phyloP scores from a whole-genome alignment of 2,329 filamentous ascomycete genomes.

The Phyllachora maydis region DNA sequence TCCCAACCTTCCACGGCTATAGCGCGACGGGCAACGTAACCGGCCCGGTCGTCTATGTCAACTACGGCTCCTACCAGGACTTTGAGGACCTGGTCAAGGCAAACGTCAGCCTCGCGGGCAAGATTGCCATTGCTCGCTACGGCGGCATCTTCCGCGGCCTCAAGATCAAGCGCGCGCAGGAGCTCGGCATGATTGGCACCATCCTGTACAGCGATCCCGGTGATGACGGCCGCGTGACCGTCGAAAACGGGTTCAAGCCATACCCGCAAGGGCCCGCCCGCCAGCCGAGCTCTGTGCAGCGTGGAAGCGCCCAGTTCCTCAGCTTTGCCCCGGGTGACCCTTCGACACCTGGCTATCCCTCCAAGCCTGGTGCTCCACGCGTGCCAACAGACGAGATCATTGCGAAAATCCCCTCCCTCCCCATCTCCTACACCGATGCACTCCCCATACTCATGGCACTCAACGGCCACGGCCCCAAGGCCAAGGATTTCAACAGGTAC shows the following conservation, averaged over 20 bases:
- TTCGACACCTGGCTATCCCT: conserved; percentile 80
- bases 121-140: conserved; percentile 75
- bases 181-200: conserved; percentile 72
- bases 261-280: conserved; percentile 80
- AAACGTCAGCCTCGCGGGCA: conserved; percentile 58
- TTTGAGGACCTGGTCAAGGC: conserved; percentile 63
- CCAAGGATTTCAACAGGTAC: conserved; percentile 47
- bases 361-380: conserved; percentile 70
- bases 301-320: conserved; percentile 70
- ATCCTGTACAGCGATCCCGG: conserved; percentile 79
- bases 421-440: conserved; percentile 75
- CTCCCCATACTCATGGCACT: conserved; percentile 75
- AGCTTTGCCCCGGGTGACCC: conserved; percentile 54
- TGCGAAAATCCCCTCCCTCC: conserved; percentile 74
- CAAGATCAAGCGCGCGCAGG: conserved; percentile 82
- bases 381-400: conserved; percentile 48
- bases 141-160: conserved; percentile 73
- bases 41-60: conserved; percentile 68
- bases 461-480: conserved; percentile 70
- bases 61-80: conserved; percentile 74
- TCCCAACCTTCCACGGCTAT: conserved; percentile 90
- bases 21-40: conserved; percentile 86
- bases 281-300: conserved; percentile 74
- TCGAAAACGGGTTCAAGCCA: conserved; percentile 54
- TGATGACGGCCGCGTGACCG: conserved; percentile 66